Conservation (phyloP, 2,329 filamentous ascomycete species). For the Fusarium praegraminearum region DNA sequence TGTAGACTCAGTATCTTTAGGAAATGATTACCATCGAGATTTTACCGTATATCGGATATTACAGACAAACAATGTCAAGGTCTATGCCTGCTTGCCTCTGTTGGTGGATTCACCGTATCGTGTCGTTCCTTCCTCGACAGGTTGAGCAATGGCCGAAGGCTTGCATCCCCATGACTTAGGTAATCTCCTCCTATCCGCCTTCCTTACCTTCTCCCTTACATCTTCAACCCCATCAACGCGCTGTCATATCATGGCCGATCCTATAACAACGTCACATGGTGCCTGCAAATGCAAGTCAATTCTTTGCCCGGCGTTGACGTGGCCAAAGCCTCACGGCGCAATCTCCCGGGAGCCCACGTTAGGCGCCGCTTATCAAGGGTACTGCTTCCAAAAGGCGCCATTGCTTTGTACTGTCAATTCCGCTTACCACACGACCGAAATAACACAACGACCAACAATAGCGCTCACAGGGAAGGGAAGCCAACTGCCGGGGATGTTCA, state of each 20-base stretch:
- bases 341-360: conserved; percentile 18
- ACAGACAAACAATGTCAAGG: not conserved
- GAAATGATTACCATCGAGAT: not conserved
- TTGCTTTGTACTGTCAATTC: conserved; percentile 3
- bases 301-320: conserved; percentile 10
- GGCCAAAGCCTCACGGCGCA: conserved; percentile 11
- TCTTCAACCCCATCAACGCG: not conserved
- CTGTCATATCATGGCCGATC: not conserved
- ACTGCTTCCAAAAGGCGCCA: not conserved
- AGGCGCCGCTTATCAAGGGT: not conserved
- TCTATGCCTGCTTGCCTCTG: not conserved
- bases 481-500: conserved; percentile 9
- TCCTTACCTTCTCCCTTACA: not conserved
- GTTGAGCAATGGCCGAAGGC: not conserved
- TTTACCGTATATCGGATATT: not conserved
- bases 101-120: not conserved
- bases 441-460: not conserved
- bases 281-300: conserved; percentile 2
- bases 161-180: conserved; percentile 4
- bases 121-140: not conserved
- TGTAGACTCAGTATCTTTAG: not conserved
- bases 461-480: not conserved
- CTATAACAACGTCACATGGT: conserved; percentile 9
- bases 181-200: conserved; percentile 24
- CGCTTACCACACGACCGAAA: not conserved